Evolutionary conservation across 306 rosid genomes (phyloP).

Genomic region (Quercus engelmannii): DNA sequence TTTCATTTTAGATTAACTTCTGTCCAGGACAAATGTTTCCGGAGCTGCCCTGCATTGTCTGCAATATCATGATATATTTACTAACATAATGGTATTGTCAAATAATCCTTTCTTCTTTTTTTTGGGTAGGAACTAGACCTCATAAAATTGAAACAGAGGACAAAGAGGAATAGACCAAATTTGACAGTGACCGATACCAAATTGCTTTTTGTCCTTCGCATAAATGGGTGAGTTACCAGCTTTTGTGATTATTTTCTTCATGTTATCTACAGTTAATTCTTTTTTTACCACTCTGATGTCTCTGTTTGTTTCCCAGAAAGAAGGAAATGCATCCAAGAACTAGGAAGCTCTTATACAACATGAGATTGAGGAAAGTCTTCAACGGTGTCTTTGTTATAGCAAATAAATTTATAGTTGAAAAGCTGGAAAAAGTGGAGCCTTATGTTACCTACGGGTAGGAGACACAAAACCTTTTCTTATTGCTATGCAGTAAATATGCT

Average conservation of each 20-base stretch:
- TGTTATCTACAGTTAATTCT: background rate
- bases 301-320: slow-evolving; percentile 39
- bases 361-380: slow-evolving; percentile 61
- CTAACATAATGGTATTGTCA: background rate
- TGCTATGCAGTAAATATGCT: background rate
- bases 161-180: slow-evolving; percentile 52
- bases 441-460: slow-evolving; percentile 85
- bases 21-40: background rate
- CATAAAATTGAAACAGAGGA: slow-evolving; percentile 63
- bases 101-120: background rate
- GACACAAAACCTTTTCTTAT: background rate
- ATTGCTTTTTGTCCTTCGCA: slow-evolving; percentile 59
- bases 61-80: background rate
- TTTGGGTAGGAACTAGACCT: slow-evolving; percentile 69
- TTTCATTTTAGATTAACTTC: background rate
- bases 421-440: slow-evolving; percentile 77
- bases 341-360: slow-evolving; percentile 49
- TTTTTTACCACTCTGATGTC: background rate
- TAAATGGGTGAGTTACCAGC: slow-evolving; percentile 55
- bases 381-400: slow-evolving; percentile 68
- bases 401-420: slow-evolving; percentile 49
- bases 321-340: slow-evolving; percentile 83
- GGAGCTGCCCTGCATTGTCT: background rate
- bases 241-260: background rate
- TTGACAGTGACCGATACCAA: slow-evolving; percentile 15